Evolutionary conservation across 257 asterid species (phyloP), one percentile per base, ranked within the genome.

Genomic region (Petrea volubilis): DNA sequence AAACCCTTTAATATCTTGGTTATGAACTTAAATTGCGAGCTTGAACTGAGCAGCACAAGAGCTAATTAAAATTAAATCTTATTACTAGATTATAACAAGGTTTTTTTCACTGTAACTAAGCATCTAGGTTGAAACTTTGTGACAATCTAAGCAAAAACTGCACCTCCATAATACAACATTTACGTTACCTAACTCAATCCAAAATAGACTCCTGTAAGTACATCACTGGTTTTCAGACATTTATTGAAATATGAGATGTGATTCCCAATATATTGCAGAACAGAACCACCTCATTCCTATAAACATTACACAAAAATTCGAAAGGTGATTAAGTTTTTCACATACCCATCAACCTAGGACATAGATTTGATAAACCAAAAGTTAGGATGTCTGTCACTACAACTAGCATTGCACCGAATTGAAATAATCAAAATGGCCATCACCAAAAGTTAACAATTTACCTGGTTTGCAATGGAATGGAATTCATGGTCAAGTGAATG

Each of bases 401-500:
- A 52, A 71, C 53, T n/a, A n/a, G n/a, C 20, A 46, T 63, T 49
- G 66, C 14, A 14, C 17, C 40, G 10, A 29, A 49, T 18, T 61
- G 53, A 43, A 76, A 21, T 23, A 24, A 36, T 21, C 47, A 60
- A 34, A 33, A 51, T 27, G 24, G 33, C 23, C 40, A 49, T 66
- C 63, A 50, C 7, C 15, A 23, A 13, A 27, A 72, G 44, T 27
- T 70, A 62, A 61, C 7, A 14, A 31, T 69, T 44, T 78, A 93
- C 98, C 95, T 85, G 88, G 52, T 74, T 82, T 25, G 96, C 89
- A 63, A 90, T 77, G 67, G 88, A 69, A 68, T 84, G 71, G 82
- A 81, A 91, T 15, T 96, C 91, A 64, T 82, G 80, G 56, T 85
- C 90, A 70, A 89, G 73, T 13, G 88, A 85, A 61, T 93, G 92